Percentiles rank a stretch among this genome's conserved stretches.
Evolutionary conservation across 169 alveolate species (phyloP).

Genomic region (Babesia caballi): DNA sequence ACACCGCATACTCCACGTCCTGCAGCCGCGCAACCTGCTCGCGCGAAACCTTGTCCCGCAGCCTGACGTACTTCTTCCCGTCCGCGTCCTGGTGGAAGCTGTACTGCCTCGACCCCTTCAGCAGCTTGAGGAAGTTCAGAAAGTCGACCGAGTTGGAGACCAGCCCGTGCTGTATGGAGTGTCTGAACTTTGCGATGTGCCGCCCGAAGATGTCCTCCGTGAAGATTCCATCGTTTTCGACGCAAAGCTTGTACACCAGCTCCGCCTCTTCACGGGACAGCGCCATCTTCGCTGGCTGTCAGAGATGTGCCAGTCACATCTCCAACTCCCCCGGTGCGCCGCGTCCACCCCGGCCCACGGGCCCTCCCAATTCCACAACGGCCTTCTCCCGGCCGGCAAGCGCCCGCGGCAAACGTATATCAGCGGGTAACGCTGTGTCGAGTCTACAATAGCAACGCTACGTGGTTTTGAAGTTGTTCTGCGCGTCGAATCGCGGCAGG

Average conservation of each 20-base stretch:
- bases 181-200: constrained; percentile 46
- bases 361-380: no score
- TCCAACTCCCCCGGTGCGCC: no score
- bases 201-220: constrained; percentile 56
- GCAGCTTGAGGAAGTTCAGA: constrained; percentile 38
- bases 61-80: constrained; percentile 54
- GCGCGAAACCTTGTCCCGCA: constrained; percentile 79
- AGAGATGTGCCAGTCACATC: no score
- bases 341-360: no score
- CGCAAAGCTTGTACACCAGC: constrained; percentile 52
- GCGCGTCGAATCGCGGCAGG: constrained; percentile 47
- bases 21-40: constrained; percentile 79
- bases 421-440: no score
- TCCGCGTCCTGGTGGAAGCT: constrained; percentile 44
- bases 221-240: constrained; percentile 50
- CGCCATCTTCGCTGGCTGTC: background rate
- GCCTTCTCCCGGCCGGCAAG: no score
- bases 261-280: constrained; percentile 46
- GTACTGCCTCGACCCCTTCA: constrained; percentile 32
- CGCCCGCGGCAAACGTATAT: no score
- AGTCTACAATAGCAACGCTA: background rate
- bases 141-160: constrained; percentile 55
- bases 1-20: constrained; percentile 83
- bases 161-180: constrained; percentile 42
- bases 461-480: constrained; percentile 13